phyloP scores from a whole-genome alignment of 73 alveolate genomes.

The Tetrahymena malaccensis region DNA sequence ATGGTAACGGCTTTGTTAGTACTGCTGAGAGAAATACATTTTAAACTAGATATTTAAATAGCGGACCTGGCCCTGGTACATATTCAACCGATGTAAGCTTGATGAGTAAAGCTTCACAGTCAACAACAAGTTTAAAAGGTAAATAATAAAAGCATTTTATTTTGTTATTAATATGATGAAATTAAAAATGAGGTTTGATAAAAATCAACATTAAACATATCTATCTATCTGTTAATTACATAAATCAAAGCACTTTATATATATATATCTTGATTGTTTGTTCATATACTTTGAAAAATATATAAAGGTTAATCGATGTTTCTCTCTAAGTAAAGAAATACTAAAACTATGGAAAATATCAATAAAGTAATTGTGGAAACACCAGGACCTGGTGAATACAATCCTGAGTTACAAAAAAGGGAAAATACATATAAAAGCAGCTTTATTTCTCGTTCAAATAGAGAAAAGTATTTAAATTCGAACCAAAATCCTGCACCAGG shows the following conservation, averaged over 20 bases:
- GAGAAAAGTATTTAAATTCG: constrained; percentile 14
- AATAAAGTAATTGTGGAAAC: constrained; percentile 12
- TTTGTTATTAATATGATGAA: too few species aligned
- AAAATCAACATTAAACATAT: not conserved
- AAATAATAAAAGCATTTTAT: not conserved
- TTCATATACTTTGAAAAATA: not conserved
- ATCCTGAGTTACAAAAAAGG: not conserved
- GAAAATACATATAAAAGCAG: constrained; percentile 4
- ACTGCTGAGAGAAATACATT: constrained; percentile 27
- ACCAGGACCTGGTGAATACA: constrained; percentile 49
- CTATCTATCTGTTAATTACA: not conserved
- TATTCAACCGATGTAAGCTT: constrained; percentile 3
- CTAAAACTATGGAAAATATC: not conserved
- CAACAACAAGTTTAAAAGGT: not conserved
- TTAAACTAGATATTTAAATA: constrained; percentile 21
- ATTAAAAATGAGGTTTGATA: not conserved
- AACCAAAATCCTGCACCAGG: constrained; percentile 41
- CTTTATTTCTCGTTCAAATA: constrained; percentile 9
- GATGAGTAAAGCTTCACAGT: not conserved
- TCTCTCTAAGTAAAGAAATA: not conserved
- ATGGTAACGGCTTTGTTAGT: constrained; percentile 22
- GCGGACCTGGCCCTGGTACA: constrained; percentile 41
- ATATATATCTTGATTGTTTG: not conserved
- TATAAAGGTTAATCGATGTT: not conserved
- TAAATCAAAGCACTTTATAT: too few species aligned